Base-by-base conservation (phyloP, 2,329 filamentous ascomycete genomes). In the Aspergillus hortae region DNA sequence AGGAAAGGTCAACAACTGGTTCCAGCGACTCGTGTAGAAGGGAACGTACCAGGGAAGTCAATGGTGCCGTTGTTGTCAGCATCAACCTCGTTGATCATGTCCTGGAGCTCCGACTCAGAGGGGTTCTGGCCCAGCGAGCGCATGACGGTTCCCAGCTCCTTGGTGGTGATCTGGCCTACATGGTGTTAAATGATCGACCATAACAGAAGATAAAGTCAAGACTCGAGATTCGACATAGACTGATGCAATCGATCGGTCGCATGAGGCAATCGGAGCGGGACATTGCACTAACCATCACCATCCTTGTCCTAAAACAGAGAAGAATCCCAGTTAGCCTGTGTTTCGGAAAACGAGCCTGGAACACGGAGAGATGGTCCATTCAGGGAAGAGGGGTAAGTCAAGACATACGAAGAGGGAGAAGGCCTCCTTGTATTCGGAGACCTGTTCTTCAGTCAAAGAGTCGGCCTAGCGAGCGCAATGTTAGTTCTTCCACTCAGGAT, bases 351-450 rank as follows among this genome's bases (percentile, higher is more conserved):
- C 33, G 4, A 25, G 9, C 33, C 30, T 7, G 4, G 11, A 44
- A 48, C 17, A 36, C 30, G 17, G 15, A 32, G 35, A 6, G 25
- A 6, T 6, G 51, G 15, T 33, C n/a, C 44, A 14, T 27, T 17
- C 25, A 48, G 21, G 21, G 36, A 2, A 14, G 33, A 9, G 25
- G 35, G 9, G 12, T 3, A 17, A n/a, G 15, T 40, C 32, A 42
- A 19, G 14, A 86, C 94, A 87, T 87, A 99, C 94, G 78, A 99
- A 99, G 63, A 99, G 90, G 75, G 94, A 99, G 81, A 99, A 99
- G 51, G 94, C 94, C 82, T 99, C 94, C 89, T 97, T 99, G 84
- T 97, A 99, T 82, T 99, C 94, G 74, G 94, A 97, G 75, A 99
- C 94, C 85, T 99, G 94, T 81, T 99, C 94, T 84, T 99, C 94